Conservation (phyloP, 495 filamentous ascomycete species). For the Daldinia caldariorum region DNA sequence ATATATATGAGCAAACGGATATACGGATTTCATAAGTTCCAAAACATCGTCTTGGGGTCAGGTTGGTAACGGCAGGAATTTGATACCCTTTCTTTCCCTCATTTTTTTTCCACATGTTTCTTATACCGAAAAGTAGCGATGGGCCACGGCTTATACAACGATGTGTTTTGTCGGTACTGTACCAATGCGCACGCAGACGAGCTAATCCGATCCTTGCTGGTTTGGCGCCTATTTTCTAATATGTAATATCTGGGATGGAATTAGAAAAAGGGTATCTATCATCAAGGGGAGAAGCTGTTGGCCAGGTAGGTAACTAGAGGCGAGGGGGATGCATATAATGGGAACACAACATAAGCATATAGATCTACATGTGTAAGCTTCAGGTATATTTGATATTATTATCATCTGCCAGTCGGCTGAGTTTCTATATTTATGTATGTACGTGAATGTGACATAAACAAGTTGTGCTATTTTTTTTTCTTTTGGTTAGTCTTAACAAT, state of each 20-base stretch:
- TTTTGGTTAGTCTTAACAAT: no score
- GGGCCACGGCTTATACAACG: background rate
- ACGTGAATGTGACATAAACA: no score
- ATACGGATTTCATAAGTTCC: conserved; percentile 12
- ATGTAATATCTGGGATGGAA: conserved; percentile 29
- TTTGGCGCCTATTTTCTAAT: conserved; percentile 37
- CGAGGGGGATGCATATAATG: conserved; percentile 26
- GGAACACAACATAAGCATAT: conserved; percentile 15
- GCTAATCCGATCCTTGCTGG: background rate
- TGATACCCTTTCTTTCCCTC: conserved; percentile 44
- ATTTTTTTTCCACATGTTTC: conserved; percentile 8
- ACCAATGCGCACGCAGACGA: background rate
- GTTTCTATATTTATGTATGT: no score
- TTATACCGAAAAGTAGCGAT: conserved; percentile 3
- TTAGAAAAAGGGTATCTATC: background rate
- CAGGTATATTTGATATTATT: background rate
- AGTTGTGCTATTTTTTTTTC: no score
- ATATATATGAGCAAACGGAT: conserved; percentile 9
- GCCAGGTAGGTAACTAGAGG: conserved; percentile 12
- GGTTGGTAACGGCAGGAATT: conserved; percentile 23
- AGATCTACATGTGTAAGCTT: background rate
- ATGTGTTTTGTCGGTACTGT: no score
- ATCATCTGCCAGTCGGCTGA: no score
- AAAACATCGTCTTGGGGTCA: conserved; percentile 4
- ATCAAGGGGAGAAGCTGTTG: background rate